Evolutionary conservation across 2,329 filamentous ascomycete species (phyloP).

Genomic region (Aspergillus persii): DNA sequence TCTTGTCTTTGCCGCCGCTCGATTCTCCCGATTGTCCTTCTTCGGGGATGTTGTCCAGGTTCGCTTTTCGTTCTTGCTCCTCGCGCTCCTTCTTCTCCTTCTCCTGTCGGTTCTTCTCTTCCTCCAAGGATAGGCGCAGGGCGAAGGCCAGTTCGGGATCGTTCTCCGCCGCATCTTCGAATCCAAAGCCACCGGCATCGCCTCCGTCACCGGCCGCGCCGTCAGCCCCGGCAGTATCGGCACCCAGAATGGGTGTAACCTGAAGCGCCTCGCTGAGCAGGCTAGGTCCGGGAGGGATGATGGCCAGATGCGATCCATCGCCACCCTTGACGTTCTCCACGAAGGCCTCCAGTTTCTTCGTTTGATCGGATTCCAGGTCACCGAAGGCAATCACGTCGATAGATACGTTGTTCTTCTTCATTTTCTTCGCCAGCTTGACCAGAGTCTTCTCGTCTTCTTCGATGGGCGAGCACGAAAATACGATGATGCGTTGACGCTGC

Average conservation of each 20-base stretch:
- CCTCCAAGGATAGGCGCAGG: constrained; percentile 95
- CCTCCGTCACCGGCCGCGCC: constrained; percentile 51
- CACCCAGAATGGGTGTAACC: constrained; percentile 82
- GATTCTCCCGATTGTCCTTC: constrained; percentile 67
- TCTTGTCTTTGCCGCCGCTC: constrained; percentile 56
- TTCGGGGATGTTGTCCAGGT: constrained; percentile 78
- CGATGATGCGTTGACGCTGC: constrained; percentile 93
- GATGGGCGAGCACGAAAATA: constrained; percentile 92
- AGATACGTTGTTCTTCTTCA: constrained; percentile 96
- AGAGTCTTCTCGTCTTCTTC: constrained; percentile 86
- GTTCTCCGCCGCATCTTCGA: constrained; percentile 76
- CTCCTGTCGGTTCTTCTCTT: constrained; percentile 92
- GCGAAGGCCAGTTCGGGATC: constrained; percentile 94
- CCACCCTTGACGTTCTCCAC: constrained; percentile 88
- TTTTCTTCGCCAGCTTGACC: constrained; percentile 87
- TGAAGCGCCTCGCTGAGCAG: constrained; percentile 90
- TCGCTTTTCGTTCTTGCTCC: constrained; percentile 67
- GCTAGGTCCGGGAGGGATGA: constrained; percentile 86
- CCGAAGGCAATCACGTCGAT: constrained; percentile 96
- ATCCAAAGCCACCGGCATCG: constrained; percentile 61
- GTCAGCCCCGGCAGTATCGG: constrained; percentile 65
- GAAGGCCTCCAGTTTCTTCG: constrained; percentile 87
- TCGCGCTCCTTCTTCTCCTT: constrained; percentile 77
- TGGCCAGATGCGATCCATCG: constrained; percentile 86
- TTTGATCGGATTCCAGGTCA: constrained; percentile 84